Conservation (phyloP, 331 rosid genomes). For the Malus hybrid region DNA sequence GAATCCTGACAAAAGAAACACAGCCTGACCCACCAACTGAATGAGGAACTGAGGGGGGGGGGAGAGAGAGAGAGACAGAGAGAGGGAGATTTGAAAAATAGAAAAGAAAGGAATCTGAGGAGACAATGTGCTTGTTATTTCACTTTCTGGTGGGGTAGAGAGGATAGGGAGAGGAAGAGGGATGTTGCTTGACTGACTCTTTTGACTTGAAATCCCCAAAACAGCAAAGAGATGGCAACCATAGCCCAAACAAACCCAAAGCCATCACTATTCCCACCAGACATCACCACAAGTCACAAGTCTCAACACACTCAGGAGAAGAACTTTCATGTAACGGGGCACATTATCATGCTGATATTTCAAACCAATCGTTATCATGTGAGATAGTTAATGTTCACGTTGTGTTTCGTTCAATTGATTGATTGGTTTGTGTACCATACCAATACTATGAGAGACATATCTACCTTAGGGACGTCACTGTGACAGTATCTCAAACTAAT, state of each 20-base stretch:
- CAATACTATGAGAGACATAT: too few relatives aligned
- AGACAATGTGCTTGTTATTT: conserved; percentile 59
- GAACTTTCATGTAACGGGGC: too few relatives aligned
- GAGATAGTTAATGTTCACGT: too few relatives aligned
- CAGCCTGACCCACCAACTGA: conserved; percentile 67
- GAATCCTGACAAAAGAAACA: conserved; percentile 91
- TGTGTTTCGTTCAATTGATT: too few relatives aligned
- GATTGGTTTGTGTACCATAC: too few relatives aligned
- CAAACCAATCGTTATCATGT: too few relatives aligned
- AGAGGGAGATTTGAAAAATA: conserved; percentile 24
- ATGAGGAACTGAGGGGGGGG: conserved; percentile 46
- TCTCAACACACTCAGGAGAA: not conserved
- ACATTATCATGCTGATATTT: too few relatives aligned
- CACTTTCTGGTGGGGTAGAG: conserved; percentile 63
- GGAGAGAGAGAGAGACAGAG: conserved; percentile 24
- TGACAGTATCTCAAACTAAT: too few relatives aligned
- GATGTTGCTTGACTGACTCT: conserved; percentile 50
- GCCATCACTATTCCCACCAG: conserved; percentile 5
- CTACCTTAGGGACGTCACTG: fast-evolving
- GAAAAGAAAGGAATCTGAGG: conserved; percentile 67
- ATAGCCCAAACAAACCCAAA: conserved; percentile 27
- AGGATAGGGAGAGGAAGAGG: conserved; percentile 5
- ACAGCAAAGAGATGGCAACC: conserved; percentile 3
- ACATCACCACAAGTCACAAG: not conserved
- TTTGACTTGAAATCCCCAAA: conserved; percentile 47